Evolutionary conservation across 257 asterid species (phyloP), one percentile per base, ranked within the genome.

Genomic region (Primulina tabacum): DNA sequence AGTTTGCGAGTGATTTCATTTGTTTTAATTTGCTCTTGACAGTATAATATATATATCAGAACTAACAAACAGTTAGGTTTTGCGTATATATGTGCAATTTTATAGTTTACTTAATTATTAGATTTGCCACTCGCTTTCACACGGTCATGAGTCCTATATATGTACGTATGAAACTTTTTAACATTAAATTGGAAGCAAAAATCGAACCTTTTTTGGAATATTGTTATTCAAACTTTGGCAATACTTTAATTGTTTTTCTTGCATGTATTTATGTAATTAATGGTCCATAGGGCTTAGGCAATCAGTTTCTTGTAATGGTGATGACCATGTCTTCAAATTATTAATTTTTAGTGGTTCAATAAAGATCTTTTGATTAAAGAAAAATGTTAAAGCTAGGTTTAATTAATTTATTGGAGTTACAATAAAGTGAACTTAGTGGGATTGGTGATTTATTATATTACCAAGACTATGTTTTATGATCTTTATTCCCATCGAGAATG

Each of bases 381-480:
- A 16, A 17, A 64, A 21, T 53, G 21, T 56, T 0, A 30, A 24
- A 32, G 35, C 47, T 6, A 62, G 34, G 71, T 61, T 29, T 29
- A 62, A 59, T 43, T 53, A 56, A 63, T 43, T n/a, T 59, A 12
- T 12, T 29, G 16, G 40, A 5, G 20, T 16, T 20, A 5, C 56
- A 14, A 50, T 16, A 50, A 50, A 53, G 37, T 33, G 76, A 53
- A 24, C 71, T 71, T 71, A 75, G 80, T 79, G 80, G 80, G 83
- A 79, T 76, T 73, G 77, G 67, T 80, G 79, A 73, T 76, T 73
- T 62, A 76, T 70, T 56, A 76, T 68, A 61, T 1, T 61, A 73
- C 76, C 70, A 37, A 69, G 75, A 59, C 53, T 53, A 59, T 18
- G 43, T 29, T 68, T 32, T 8, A 60, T 73, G n/a, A n/a, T n/a